Percentiles rank a stretch among this genome's conserved stretches.
Conservation (phyloP, 805 yeast species). For the Candida sphagnicola region DNA sequence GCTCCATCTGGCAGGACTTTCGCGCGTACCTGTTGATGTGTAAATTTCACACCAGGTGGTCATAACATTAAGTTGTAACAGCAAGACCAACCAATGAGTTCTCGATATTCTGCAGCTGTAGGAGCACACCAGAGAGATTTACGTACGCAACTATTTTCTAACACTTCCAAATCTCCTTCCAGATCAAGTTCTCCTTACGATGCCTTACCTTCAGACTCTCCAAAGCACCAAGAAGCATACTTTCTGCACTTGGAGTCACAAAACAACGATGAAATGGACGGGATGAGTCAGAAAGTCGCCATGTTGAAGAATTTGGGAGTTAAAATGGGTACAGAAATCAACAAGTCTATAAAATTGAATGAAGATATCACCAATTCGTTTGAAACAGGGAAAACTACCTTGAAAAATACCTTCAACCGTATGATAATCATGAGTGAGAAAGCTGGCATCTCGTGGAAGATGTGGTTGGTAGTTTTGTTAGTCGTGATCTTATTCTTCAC, state of each 20-base stretch:
- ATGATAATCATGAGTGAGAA: constrained; percentile 44
- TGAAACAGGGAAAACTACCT: constrained; percentile 36
- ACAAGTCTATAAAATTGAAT: constrained; percentile 35
- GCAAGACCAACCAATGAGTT: constrained; percentile 23
- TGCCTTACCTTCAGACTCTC: constrained; percentile 18
- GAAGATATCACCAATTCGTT: constrained; percentile 38
- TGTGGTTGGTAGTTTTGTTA: constrained; percentile 40
- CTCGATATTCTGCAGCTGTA: constrained; percentile 23
- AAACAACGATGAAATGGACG: constrained; percentile 38
- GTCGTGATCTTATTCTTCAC: constrained; percentile 36
- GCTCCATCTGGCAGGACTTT: no score
- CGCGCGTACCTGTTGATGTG: no score
- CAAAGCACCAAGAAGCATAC: constrained; percentile 39
- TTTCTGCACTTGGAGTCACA: constrained; percentile 42
- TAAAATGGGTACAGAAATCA: constrained; percentile 42
- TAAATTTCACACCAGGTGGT: no score
- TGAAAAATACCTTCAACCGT: constrained; percentile 39
- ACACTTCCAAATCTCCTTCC: constrained; percentile 24
- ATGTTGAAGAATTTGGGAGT: constrained; percentile 39
- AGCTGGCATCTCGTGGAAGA: constrained; percentile 43
- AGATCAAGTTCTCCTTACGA: constrained; percentile 40
- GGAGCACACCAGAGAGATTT: constrained; percentile 40
- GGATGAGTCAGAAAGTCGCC: constrained; percentile 38
- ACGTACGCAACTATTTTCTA: constrained; percentile 36
- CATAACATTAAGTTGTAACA: no score